These are phyloP conservation scores for Thermochaetoides thermophila DNA, from an alignment of 495 filamentous ascomycete species.

Conservation along the genomic window DNA sequence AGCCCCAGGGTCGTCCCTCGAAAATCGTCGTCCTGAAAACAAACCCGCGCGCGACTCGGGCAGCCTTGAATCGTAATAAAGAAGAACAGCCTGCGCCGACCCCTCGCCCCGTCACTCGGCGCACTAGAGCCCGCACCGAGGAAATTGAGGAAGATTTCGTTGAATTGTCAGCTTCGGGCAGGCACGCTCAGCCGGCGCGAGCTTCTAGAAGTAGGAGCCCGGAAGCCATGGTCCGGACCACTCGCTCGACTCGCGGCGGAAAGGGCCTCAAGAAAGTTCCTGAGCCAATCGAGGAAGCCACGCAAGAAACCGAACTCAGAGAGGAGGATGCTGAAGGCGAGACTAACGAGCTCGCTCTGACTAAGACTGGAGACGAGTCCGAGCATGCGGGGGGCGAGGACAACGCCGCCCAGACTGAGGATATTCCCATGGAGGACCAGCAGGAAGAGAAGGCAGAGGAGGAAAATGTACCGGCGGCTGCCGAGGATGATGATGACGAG, in stretches of 20 bases:
- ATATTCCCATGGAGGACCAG: conserved; percentile 8
- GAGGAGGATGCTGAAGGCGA: conserved; percentile 13
- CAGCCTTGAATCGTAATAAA: conserved; percentile 10
- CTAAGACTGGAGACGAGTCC: conserved; percentile 7
- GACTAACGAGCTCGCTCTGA: conserved; percentile 21
- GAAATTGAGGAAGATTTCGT: conserved; percentile 29
- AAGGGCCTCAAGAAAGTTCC: conserved; percentile 51
- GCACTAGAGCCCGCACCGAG: conserved; percentile 32
- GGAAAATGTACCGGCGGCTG: conserved; percentile 25
- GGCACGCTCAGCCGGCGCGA: conserved; percentile 45
- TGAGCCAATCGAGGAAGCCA: conserved; percentile 44
- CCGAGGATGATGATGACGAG: conserved; percentile 44
- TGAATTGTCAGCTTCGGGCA: conserved; percentile 60
- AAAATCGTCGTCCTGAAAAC: conserved; percentile 19
- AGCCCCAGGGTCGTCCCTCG: conserved; percentile 11
- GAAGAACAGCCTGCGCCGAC: conserved; percentile 9
- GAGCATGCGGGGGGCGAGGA: conserved; percentile 3
- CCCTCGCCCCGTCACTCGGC: conserved; percentile 20
- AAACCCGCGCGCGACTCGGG: conserved; percentile 5
- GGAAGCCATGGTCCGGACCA: conserved; percentile 31
- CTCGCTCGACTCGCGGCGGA: conserved; percentile 39
- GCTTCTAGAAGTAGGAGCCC: conserved; percentile 46
- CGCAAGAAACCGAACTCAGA: conserved; percentile 30
- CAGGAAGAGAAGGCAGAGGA: conserved; percentile 14
- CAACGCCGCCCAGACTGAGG: conserved; percentile 1